Evolutionary conservation across 176 grass and related monocot species (phyloP).

Genomic region (Carex scoparia): DNA sequence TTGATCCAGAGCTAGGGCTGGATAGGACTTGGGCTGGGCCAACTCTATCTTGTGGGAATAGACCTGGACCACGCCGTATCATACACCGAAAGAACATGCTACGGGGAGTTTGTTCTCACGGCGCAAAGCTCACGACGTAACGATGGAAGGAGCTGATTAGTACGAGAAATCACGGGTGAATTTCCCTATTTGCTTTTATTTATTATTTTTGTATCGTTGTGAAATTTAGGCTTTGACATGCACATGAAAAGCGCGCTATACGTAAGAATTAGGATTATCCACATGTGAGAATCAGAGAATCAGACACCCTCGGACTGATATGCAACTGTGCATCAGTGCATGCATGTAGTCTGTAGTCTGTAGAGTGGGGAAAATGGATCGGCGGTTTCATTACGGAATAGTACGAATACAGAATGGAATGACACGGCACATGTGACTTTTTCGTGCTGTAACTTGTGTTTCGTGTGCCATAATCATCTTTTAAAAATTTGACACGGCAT

Average conservation of each 20-base stretch:
- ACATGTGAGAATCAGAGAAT: not conserved
- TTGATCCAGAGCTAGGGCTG: not conserved
- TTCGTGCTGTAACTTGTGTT: too few relatives aligned
- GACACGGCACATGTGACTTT: too few relatives aligned
- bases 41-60: not conserved
- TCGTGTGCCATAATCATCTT: too few relatives aligned
- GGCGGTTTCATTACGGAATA: too few relatives aligned
- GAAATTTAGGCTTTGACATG: not conserved
- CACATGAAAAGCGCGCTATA: too few relatives aligned
- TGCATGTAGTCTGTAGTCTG: too few relatives aligned
- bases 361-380: too few relatives aligned
- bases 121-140: not conserved
- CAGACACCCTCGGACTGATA: too few relatives aligned
- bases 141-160: not conserved
- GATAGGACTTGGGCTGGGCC: not conserved
- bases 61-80: not conserved
- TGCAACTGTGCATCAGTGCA: too few relatives aligned
- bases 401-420: too few relatives aligned
- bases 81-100: not conserved
- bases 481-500: too few relatives aligned
- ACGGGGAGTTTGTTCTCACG: not conserved
- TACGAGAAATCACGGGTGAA: conserved; percentile 20
- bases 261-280: not conserved
- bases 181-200: not conserved
- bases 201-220: not conserved